These are phyloP conservation scores for Beta corolliflora DNA, from an alignment of 179 eudicot species.

Conservation along the genomic window DNA sequence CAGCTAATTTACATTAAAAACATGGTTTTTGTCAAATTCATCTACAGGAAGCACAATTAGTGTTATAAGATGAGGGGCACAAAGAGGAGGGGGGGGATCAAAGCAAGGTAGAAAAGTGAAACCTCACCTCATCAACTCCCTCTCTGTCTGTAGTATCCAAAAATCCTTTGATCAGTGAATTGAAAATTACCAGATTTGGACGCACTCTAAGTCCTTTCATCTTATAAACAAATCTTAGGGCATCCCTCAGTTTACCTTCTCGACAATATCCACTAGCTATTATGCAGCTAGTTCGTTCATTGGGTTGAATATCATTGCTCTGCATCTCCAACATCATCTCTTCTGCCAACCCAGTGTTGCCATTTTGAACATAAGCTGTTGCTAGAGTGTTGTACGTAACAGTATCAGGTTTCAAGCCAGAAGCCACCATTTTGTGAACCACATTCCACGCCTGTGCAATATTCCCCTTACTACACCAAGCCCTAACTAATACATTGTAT, in stretches of 20 bases:
- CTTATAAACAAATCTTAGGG: slow-evolving; percentile 55
- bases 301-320: slow-evolving; percentile 48
- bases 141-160: slow-evolving; percentile 49
- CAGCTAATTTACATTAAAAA: neutral
- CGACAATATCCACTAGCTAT: slow-evolving; percentile 59
- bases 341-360: slow-evolving; percentile 54
- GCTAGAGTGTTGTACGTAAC: slow-evolving; percentile 70
- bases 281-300: slow-evolving; percentile 63
- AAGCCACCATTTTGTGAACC: slow-evolving; percentile 46
- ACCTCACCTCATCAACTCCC: slow-evolving; percentile 63
- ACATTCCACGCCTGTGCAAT: slow-evolving; percentile 56
- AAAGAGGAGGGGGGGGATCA: neutral
- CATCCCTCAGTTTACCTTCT: slow-evolving; percentile 66
- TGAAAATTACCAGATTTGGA: slow-evolving; percentile 63
- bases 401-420: slow-evolving; percentile 54
- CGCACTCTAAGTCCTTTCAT: slow-evolving; percentile 54
- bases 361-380: slow-evolving; percentile 58
- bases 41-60: neutral
- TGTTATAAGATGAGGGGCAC: neutral
- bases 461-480: slow-evolving; percentile 61
- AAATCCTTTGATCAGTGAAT: slow-evolving; percentile 67
- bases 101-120: neutral
- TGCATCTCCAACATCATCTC: slow-evolving; percentile 57
- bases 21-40: neutral
- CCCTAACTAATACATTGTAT: slow-evolving; percentile 61